Evolutionary conservation across 176 grass and related monocot genomes (phyloP), one percentile per base, ranked within the genome.

Genomic region (Carex scoparia): DNA sequence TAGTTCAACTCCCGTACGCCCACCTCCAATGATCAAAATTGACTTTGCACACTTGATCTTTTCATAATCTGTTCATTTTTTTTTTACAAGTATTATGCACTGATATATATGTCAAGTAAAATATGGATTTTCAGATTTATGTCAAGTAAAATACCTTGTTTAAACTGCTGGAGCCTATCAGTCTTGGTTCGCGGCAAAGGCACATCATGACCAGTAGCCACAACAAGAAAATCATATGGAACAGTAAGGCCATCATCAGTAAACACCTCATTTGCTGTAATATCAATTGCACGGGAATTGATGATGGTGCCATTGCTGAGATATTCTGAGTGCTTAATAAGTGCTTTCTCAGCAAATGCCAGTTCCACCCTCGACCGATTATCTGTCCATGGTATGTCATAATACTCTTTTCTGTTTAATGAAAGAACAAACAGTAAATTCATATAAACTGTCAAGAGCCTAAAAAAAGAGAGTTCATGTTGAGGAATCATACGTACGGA

Each of bases 1-100:
- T 84, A 98, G 93, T 87, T 95, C 96, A 80, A 98, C 96, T 67
- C 96, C 96, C 35, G 91, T 95, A 74, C 93, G 96, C 72, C 96
- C 96, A n/a, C 96, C 81, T 73, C 91, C 93, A 71, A 99, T 87
- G 42, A 99, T 94, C 82, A 99, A 23, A 49, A 99, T 67, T 61
- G 93, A 94, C 35, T 79, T 61, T 0, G 93, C 84, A 28, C 90
- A 92, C 85, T 91, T 57, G 46, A 99, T 99, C 85, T 91, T 94
- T 51, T 61, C 65, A 4, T 84, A 84, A 28, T 94, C 94, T 97
- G 44, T 58, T 57, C 2, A 53, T 58, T 11, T 2, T 51, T 51
- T 11, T 11, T 51, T 51, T 32, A 54, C 42, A 56, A 72, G 31
- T 71, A 37, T 15, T 3, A 38, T 38, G 37, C 38, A 40, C 23